Conservation (phyloP, 768 basidiomycete species). For the Auricularia cornea region DNA sequence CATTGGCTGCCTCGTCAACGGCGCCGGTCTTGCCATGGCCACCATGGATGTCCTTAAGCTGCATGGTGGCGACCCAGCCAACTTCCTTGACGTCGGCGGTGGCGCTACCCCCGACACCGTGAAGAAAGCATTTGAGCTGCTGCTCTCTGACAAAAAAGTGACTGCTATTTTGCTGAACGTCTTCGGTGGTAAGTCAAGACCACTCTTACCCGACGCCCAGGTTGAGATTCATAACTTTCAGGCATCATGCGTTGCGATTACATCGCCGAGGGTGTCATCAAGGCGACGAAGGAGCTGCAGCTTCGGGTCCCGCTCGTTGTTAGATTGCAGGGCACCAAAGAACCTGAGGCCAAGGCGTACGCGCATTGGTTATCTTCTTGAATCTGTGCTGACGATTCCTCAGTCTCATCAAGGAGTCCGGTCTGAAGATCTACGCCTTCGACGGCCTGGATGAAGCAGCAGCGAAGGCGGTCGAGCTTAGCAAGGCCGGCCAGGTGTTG, state of each 20-base stretch:
- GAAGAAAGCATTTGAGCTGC: conserved; percentile 97
- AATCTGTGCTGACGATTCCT: conserved; percentile 6
- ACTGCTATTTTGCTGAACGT: conserved; percentile 99
- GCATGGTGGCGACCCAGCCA: conserved; percentile 94
- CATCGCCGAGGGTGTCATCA: conserved; percentile 97
- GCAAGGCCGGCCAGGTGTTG: neutral
- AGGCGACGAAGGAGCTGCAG: conserved; percentile 86
- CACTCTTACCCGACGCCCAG: neutral
- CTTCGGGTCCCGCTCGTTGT: conserved; percentile 86
- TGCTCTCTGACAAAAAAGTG: conserved; percentile 82
- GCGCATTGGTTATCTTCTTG: conserved; percentile 8
- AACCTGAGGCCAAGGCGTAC: conserved; percentile 89
- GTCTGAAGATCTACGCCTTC: conserved; percentile 87
- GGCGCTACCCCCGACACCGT: conserved; percentile 99
- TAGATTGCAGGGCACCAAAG: conserved; percentile 94
- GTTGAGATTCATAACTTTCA: conserved; percentile 18
- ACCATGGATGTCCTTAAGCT: conserved; percentile 99
- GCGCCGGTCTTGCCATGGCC: conserved; percentile 98
- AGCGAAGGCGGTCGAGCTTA: conserved; percentile 61
- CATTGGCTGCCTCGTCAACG: conserved; percentile 96
- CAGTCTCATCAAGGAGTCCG: conserved; percentile 90
- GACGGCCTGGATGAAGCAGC: conserved; percentile 92
- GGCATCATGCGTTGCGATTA: conserved; percentile 99
- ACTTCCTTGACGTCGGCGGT: conserved; percentile 98
- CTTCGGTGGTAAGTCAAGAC: conserved; percentile 57